A percentile compares a stretch with the other conserved stretches of the same genome.
phyloP scores from a whole-genome alignment of 257 asterid species.

The Petunia axillaris region DNA sequence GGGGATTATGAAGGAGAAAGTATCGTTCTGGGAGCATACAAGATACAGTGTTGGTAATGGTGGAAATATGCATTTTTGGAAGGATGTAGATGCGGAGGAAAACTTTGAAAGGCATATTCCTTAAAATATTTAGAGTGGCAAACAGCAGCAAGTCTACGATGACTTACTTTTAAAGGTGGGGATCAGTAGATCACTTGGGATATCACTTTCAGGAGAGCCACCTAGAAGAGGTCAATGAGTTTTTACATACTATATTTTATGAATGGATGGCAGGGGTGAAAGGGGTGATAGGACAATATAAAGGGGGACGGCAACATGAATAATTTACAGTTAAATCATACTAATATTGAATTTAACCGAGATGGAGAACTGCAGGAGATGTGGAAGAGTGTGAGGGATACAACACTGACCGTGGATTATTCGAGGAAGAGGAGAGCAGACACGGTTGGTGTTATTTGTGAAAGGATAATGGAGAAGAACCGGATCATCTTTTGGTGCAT shows the following conservation, averaged over 20 bases:
- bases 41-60: neutral
- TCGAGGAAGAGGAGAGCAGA: no score
- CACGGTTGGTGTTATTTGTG: no score
- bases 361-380: neutral
- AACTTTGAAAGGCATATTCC: neutral
- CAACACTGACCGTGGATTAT: neutral
- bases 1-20: neutral
- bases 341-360: neutral
- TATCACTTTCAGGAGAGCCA: slow-evolving; percentile 11
- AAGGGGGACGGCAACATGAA: neutral
- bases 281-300: neutral
- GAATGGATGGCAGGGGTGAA: neutral
- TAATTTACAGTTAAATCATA: neutral
- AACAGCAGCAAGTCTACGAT: neutral
- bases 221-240: neutral
- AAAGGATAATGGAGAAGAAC: neutral
- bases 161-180: neutral
- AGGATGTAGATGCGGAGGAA: neutral
- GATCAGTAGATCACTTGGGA: slow-evolving; percentile 6
- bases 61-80: neutral
- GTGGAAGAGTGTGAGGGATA: neutral
- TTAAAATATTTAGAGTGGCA: neutral
- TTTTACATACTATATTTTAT: neutral
- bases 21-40: neutral
- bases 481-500: neutral